Evolutionary conservation across 176 grass and related monocot genomes (phyloP).

Genomic region (Otatea glauca): DNA sequence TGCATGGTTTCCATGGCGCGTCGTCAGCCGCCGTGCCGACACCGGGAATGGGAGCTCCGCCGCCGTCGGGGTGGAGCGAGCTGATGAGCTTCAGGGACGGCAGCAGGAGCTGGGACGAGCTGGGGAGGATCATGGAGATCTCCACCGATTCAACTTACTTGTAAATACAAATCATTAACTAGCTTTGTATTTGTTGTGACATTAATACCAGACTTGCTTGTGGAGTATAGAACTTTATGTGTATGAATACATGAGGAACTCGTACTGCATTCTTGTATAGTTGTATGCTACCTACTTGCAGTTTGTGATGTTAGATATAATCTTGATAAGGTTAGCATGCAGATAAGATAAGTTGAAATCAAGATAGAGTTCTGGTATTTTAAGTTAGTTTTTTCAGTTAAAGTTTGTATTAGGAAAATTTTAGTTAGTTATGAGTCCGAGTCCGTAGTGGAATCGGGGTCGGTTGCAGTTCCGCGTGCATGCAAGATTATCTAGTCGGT

Average conservation of each 20-base stretch:
- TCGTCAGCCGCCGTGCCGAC: neutral
- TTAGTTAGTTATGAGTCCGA: too few relatives aligned
- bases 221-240: neutral
- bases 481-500: too few relatives aligned
- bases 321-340: too few relatives aligned
- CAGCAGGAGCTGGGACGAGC: conserved; percentile 56
- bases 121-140: conserved; percentile 58
- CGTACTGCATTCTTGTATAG: neutral
- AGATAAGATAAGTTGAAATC: too few relatives aligned
- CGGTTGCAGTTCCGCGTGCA: too few relatives aligned
- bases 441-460: too few relatives aligned
- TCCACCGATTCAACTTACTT: conserved; percentile 7
- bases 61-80: neutral
- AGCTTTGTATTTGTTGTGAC: neutral
- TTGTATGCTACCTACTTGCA: neutral
- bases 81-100: conserved; percentile 20
- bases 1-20: conserved; percentile 38
- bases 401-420: too few relatives aligned
- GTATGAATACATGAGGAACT: neutral
- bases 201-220: neutral
- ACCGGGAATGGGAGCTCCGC: neutral
- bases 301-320: too few relatives aligned
- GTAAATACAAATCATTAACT: neutral
- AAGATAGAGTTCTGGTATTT: too few relatives aligned
- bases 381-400: too few relatives aligned